Percentiles rank a stretch among this genome's conserved stretches.
These are phyloP conservation scores for Populus tremula DNA, from an alignment of 345 rosid genomes.

Conservation along the genomic window DNA sequence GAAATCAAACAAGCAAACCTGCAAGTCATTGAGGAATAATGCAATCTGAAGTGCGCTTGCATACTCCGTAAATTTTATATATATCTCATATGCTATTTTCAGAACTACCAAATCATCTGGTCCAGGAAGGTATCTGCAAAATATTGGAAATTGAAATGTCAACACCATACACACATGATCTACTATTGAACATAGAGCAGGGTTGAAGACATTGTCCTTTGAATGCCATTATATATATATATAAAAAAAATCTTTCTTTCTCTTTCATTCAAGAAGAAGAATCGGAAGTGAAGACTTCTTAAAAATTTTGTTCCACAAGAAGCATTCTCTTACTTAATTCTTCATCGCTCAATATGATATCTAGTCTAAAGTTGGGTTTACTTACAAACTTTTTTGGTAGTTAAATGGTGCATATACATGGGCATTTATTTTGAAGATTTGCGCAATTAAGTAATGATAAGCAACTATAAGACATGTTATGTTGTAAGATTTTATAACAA, in stretches of 20 bases:
- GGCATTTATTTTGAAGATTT: background rate
- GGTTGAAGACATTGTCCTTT: background rate
- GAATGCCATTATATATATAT: background rate
- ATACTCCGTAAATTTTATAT: slow-evolving; percentile 65
- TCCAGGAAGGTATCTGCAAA: slow-evolving; percentile 78
- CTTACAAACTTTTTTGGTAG: background rate
- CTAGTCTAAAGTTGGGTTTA: background rate
- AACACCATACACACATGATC: background rate
- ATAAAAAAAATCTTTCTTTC: background rate
- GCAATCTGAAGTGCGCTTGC: slow-evolving; percentile 88
- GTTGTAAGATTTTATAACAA: background rate
- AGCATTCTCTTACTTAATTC: background rate
- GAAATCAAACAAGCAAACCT: slow-evolving; percentile 43
- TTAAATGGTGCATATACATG: background rate
- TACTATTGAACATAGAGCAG: background rate
- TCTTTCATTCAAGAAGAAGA: background rate
- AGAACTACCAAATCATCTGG: slow-evolving; percentile 81
- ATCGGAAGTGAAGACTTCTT: background rate
- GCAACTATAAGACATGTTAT: background rate
- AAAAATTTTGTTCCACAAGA: background rate
- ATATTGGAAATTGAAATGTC: slow-evolving; percentile 19
- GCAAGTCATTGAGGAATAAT: slow-evolving; percentile 68
- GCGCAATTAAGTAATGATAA: background rate
- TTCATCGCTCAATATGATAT: background rate
- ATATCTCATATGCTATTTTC: slow-evolving; percentile 74